Evolutionary conservation across 345 rosid species (phyloP).

Genomic region (Syzygium jambos): DNA sequence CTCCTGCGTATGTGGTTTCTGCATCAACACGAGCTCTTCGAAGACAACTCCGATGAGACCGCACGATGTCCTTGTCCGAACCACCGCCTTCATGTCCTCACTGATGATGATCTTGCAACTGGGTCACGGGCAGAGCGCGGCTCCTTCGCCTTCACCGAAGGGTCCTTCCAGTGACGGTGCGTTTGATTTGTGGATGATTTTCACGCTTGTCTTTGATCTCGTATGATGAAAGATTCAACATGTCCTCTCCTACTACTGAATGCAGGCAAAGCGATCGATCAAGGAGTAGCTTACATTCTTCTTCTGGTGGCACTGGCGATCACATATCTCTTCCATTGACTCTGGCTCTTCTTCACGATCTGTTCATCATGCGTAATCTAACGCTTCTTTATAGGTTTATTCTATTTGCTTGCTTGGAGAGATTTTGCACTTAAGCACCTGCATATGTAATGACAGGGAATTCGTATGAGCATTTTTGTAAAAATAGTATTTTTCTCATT

Average conservation of each 20-base stretch:
- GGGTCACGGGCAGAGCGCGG: background rate
- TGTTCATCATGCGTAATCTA: background rate
- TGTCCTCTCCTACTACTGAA: background rate
- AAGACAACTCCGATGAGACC: background rate
- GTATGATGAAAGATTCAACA: background rate
- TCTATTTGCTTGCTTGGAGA: background rate
- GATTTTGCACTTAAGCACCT: background rate
- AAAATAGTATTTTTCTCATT: background rate
- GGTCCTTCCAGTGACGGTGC: background rate
- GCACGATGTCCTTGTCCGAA: background rate
- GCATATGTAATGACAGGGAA: background rate
- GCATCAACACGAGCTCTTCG: background rate
- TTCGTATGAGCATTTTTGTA: background rate
- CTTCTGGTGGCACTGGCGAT: constrained; percentile 12
- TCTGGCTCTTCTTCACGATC: background rate
- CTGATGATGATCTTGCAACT: background rate
- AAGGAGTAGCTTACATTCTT: constrained; percentile 18
- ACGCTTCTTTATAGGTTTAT: background rate
- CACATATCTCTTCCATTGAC: constrained; percentile 16
- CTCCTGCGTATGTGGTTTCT: background rate
- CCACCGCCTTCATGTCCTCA: background rate
- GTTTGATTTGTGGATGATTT: background rate
- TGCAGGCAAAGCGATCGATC: constrained; percentile 21
- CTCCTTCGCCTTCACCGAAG: background rate
- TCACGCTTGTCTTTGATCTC: background rate